Evolutionary conservation across 495 filamentous ascomycete genomes (phyloP).

Genomic region (Aspergillus conjunctus): DNA sequence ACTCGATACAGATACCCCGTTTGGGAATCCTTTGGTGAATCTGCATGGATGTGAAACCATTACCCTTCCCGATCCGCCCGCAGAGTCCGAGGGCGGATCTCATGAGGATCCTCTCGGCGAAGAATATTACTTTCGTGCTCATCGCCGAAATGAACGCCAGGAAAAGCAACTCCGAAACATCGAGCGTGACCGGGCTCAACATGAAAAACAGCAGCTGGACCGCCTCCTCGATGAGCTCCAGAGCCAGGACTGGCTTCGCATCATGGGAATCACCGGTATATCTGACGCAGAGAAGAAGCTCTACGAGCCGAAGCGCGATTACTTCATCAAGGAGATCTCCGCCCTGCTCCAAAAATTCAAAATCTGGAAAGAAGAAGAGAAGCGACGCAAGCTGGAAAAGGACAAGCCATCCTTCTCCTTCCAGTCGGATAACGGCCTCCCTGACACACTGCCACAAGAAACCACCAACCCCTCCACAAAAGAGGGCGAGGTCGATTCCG

Average conservation of each 20-base stretch:
- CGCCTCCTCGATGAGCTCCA: conserved; percentile 83
- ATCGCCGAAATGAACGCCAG: conserved; percentile 77
- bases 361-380: conserved; percentile 87
- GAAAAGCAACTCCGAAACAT: conserved; percentile 94
- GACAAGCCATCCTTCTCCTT: conserved; percentile 49
- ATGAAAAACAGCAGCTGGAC: conserved; percentile 87
- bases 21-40: conserved; percentile 46
- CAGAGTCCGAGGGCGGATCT: background rate
- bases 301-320: conserved; percentile 80
- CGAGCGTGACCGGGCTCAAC: conserved; percentile 86
- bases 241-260: conserved; percentile 88
- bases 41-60: conserved; percentile 40
- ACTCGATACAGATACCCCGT: conserved; percentile 31
- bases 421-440: conserved; percentile 26
- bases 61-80: conserved; percentile 24
- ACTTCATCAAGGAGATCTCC: conserved; percentile 80
- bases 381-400: conserved; percentile 69
- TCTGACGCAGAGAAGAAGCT: conserved; percentile 80
- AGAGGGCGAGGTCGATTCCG: conserved; percentile 31
- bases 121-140: conserved; percentile 64
- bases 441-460: background rate
- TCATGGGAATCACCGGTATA: conserved; percentile 88
- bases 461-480: conserved; percentile 4
- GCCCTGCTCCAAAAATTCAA: conserved; percentile 83
- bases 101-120: conserved; percentile 76